Percentiles rank a stretch among this genome's conserved stretches.
phyloP scores from a whole-genome alignment of 2,329 filamentous ascomycete genomes.

The Apiospora aurea region DNA sequence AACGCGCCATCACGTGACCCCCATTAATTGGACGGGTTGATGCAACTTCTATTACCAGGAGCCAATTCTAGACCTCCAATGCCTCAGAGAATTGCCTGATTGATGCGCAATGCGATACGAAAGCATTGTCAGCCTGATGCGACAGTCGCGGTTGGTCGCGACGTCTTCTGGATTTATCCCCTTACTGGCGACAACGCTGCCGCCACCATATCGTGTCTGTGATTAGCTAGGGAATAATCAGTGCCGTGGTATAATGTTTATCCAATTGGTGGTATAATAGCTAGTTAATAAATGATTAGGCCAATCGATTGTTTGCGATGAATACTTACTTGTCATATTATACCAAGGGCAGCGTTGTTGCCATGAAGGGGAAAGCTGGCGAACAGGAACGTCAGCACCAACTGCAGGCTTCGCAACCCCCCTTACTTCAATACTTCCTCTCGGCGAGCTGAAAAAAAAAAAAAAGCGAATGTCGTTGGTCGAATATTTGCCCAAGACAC shows the following conservation, averaged over 20 bases:
- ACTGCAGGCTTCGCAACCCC: not conserved
- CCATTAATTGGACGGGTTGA: not conserved
- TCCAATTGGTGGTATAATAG: too few species aligned
- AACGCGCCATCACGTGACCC: constrained; percentile 11
- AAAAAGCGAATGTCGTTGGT: not conserved
- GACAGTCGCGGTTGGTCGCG: not conserved
- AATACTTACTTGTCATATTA: too few species aligned
- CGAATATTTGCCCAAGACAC: not conserved
- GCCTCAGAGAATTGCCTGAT: not conserved
- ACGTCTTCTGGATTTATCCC: not conserved
- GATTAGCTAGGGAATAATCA: too few species aligned
- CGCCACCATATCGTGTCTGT: too few species aligned
- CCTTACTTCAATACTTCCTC: not conserved
- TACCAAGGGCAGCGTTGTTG: too few species aligned
- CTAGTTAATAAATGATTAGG: too few species aligned
- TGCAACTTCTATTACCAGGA: not conserved
- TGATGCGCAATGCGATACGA: not conserved
- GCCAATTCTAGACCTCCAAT: not conserved
- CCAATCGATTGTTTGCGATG: too few species aligned
- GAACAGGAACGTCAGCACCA: not conserved
- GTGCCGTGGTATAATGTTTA: too few species aligned
- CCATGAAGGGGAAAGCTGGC: too few species aligned
- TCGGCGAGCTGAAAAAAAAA: not conserved
- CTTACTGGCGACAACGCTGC: too few species aligned
- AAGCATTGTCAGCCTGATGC: not conserved